Base-by-base conservation (phyloP, 768 basidiomycete species). In the Pleurotus cornucopiae region DNA sequence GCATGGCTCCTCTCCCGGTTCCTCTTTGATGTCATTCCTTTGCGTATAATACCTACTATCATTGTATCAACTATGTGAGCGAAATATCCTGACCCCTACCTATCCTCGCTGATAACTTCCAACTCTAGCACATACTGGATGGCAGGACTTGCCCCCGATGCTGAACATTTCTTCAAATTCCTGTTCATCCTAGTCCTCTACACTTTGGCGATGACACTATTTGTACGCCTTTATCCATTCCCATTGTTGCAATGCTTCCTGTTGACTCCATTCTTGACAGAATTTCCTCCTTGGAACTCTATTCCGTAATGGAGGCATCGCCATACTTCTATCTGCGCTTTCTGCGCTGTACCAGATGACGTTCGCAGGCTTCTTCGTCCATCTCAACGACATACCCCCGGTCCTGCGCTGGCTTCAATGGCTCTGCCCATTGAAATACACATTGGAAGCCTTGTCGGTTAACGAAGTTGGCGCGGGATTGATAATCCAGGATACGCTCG, bases 391-490 rank as follows among this genome's bases (percentile, higher is more conserved):
- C 57, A 96, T 98, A 57, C 94, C 95, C 3, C 89, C 91, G 2
- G 92, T 95, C 1, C 79, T 98, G 1, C 81, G 95, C 13, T 98
- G 95, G 95, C 75, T 98, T 53, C 88, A 95, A 65, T 98, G 92
- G 88, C 62, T 95, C 56, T 89, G 88, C 54, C 89, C 91, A 39
- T 77, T 94, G 46, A 93, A 93, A 69, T 92, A 84, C 66, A 76
- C 78, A 21, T 75, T 91, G n/a, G 91, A 93, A 66, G 95, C 95
- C 4, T 75, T 97, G 13, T 77, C 87, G 11, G 89, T 97, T 38
- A 98, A 98, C 65, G 95, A 98, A 67, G 92, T 98, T 13, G 84
- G 84, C 39, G 88, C 90, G 3, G 95, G 94, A 2, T 73, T 97
- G 34, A 82, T 86, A 83, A 97, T 97, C 26, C 58, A 81, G 57